Base-by-base conservation (phyloP, 225 moss, liverwort and hornwort genomes). In the Climacium dendroides region DNA sequence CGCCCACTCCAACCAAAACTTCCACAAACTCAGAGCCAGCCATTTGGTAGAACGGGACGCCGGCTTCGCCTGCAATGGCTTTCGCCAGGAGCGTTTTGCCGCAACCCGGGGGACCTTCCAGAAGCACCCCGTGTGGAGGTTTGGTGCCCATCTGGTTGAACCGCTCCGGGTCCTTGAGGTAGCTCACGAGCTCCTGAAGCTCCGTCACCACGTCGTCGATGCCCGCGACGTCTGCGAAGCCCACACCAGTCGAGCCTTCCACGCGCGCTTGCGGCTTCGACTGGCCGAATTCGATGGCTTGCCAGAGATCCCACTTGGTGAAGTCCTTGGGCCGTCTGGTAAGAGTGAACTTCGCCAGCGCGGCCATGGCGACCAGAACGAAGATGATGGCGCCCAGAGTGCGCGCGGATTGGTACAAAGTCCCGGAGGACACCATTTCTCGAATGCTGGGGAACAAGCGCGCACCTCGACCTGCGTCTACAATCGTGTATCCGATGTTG, bases 261-360 rank as follows among this genome's bases (percentile, higher is more conserved):
- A 99, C 98, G 32, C 98, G 97, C n/a, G 98, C 98, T 92, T 99
- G 98, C 35, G 98, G 98, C 89, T 99, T 99, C 47, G 98, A 99
- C 75, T 99, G 95, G 24, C 98, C 98, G 70, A 99, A 99, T 73
- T 99, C 98, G 82, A 99, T 99, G 35, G 97, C 98, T 92, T 99
- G 98, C 98, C 98, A 97, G 23, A 99, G 89, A 85, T 99, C 98
- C 98, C 98, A 99, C 93, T 99, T 99, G 52, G 98, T 99, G 85
- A 97, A 99, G 81, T 99, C 98, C 85, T 99, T 99, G 32, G 98
- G 98, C 78, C 98, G 95, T 81, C 98, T 89, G 24, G 98, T 99
- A 25, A 99, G 93, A 6, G 97, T 99, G 82, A 99, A 99, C 89
- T 99, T 99, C 24, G 98, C 98, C 20, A 99, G 92, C 32, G 97